Evolutionary conservation across 768 basidiomycete species (phyloP).

Genomic region (Lentinula edodes): DNA sequence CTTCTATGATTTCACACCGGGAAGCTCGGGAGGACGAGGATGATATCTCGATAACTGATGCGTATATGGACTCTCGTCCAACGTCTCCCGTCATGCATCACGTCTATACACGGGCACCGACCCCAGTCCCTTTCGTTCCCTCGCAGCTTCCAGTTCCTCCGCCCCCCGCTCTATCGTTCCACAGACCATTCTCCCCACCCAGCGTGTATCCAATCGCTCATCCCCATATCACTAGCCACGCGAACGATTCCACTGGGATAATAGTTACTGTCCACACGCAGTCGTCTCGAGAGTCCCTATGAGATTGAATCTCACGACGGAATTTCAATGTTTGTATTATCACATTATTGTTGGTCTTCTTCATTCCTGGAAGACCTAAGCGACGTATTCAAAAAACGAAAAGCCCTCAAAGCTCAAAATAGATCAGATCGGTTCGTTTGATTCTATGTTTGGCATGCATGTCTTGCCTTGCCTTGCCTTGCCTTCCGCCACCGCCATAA

Average conservation of each 20-base stretch:
- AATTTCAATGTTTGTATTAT: not conserved
- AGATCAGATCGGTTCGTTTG: not conserved
- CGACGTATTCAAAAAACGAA: not conserved
- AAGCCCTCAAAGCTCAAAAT: not conserved
- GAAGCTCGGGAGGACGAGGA: not conserved
- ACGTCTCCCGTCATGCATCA: not conserved
- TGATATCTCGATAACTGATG: slow-evolving; percentile 1
- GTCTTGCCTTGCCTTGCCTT: too few relatives aligned
- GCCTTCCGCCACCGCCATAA: too few relatives aligned
- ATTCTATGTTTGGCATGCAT: too few relatives aligned
- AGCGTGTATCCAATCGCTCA: not conserved
- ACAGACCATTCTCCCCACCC: not conserved
- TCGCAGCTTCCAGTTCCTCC: not conserved
- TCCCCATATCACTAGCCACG: not conserved
- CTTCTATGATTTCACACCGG: not conserved
- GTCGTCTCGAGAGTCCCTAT: not conserved
- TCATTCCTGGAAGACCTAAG: not conserved
- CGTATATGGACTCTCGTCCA: not conserved
- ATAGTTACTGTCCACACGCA: not conserved
- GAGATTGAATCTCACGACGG: not conserved
- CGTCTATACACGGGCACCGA: not conserved
- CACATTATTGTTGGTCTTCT: not conserved
- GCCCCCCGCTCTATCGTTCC: not conserved
- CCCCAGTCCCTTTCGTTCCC: not conserved
- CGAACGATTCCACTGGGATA: not conserved